A percentile compares a stretch with the other conserved stretches of the same genome.
These are phyloP conservation scores for Mortierella sp. DNA, from an alignment of 371 early-diverging fungal species.

Conservation along the genomic window DNA sequence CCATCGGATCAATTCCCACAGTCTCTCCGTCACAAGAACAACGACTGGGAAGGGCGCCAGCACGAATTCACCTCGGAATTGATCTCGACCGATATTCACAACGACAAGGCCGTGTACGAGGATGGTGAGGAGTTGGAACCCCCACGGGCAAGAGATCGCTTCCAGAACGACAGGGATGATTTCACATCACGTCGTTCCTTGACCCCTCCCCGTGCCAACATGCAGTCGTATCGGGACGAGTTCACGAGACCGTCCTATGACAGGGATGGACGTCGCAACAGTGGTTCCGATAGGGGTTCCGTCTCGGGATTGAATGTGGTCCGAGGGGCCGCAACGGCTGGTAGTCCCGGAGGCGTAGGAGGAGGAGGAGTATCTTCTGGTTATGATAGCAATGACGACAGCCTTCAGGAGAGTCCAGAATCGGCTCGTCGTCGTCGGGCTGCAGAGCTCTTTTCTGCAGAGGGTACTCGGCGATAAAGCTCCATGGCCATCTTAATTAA, in stretches of 20 bases:
- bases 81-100: conserved; percentile 24
- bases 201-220: conserved; percentile 47
- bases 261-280: conserved; percentile 27
- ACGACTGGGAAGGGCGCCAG: conserved; percentile 30
- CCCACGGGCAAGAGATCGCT: conserved; percentile 44
- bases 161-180: conserved; percentile 32
- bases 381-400: conserved; percentile 25
- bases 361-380: conserved; percentile 8
- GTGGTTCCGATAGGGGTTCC: conserved; percentile 40
- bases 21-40: conserved; percentile 20
- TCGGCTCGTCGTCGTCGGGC: conserved; percentile 45
- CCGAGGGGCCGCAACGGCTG: conserved; percentile 5
- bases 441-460: conserved; percentile 49
- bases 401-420: conserved; percentile 31
- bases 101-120: conserved; percentile 48
- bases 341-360: background rate
- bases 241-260: conserved; percentile 41
- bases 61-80: conserved; percentile 26
- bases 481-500: background rate
- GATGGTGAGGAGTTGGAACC: conserved; percentile 44
- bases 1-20: conserved; percentile 41
- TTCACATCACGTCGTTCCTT: conserved; percentile 37
- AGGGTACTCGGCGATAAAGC: conserved; percentile 19
- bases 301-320: conserved; percentile 13
- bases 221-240: conserved; percentile 50